Base-by-base conservation (phyloP, 225 moss, liverwort and hornwort genomes). In the Rhytidiadelphus loreus region DNA sequence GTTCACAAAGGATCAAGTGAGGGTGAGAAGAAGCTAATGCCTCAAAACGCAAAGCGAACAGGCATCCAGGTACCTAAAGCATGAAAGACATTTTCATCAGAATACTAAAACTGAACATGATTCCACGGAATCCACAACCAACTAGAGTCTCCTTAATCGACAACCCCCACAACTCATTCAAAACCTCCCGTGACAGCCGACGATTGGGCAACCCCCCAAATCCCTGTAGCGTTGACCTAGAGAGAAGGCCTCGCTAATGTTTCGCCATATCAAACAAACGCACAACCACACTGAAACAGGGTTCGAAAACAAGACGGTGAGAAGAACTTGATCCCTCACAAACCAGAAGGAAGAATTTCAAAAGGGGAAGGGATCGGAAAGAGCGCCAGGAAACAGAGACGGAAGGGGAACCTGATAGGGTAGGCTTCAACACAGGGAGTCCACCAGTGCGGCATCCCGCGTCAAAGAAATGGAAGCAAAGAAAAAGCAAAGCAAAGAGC, bases 381-480 rank as follows among this genome's bases (percentile, higher is more conserved):
- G 32, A 64, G 79, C 46, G 48, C 20, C 16, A 83, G 35, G 9
- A 23, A 29, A 64, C 9, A 50, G 26, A 69, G 75, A 28, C 9
- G 62, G 35, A 55, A 82, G 48, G 4, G 19, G 21, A 48, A 91
- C 90, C 93, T 94, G 94, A 94, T 87, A 69, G 93, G 92, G 55
- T 94, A 93, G 41, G 94, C 93, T 89, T 94, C 93, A 37, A 93
- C 85, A 77, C 94, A 94, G 64, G 94, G 94, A 48, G 94, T 94
- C 93, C 94, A 94, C 94, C 94, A 94, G 92, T 94, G 94, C 90
- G 94, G 94, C 94, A 94, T 94, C 89, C 86, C 91, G 92, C 41
- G 79, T 35, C 52, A 58, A 44, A 41, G 74, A 60, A 58, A 77
- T 60, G 11, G 50, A 70, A 77, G 82, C 81, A 28, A 39, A 29